These are phyloP conservation scores for Sporothrix euskadiensis DNA, from an alignment of 2,329 filamentous ascomycete genomes.

Conservation along the genomic window DNA sequence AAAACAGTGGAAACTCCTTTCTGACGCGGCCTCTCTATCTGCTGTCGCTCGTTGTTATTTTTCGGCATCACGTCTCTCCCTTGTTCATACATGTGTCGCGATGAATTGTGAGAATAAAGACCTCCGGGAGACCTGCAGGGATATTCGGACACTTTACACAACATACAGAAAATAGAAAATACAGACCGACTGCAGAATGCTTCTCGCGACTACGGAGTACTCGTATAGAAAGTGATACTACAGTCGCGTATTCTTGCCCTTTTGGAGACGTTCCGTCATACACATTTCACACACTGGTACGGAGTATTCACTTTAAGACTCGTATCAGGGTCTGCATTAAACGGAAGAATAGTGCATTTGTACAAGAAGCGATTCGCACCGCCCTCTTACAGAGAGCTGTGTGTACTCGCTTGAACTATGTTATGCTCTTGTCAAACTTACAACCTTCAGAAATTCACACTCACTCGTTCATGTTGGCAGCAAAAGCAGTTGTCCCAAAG, in stretches of 20 bases:
- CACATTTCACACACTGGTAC: background rate
- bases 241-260: conserved; percentile 1
- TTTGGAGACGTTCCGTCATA: background rate
- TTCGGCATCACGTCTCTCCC: background rate
- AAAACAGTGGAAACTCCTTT: conserved; percentile 16
- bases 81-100: background rate
- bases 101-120: background rate
- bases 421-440: no score
- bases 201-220: background rate
- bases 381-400: background rate
- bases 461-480: background rate
- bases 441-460: no score
- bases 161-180: background rate
- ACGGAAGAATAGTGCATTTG: background rate
- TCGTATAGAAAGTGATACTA: background rate
- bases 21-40: conserved; percentile 13
- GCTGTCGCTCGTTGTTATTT: background rate
- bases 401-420: no score
- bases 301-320: no score
- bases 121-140: background rate
- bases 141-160: background rate
- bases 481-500: background rate
- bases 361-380: background rate
- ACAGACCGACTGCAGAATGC: background rate
- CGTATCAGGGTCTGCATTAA: background rate